Evolutionary conservation across 805 yeast genomes (phyloP), one percentile per base, ranked within the genome.

Genomic region (Suhomyces sp.): DNA sequence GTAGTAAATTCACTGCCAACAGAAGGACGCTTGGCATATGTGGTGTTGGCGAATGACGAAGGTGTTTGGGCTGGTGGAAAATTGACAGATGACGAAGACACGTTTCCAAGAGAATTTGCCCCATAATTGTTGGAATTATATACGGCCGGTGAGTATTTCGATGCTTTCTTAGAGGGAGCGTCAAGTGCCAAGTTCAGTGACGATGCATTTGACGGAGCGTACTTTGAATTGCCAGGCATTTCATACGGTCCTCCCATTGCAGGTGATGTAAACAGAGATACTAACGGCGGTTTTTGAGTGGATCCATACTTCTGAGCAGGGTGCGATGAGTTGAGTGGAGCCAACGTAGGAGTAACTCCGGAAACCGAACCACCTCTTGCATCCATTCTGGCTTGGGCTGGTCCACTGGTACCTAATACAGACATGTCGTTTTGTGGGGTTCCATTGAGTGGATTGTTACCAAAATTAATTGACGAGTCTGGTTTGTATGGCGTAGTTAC

Each of bases 121-220:
- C 37, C 27, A 21, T 41, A 51, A 17, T 17, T 37, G 41, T 35
- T 43, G 15, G 40, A 15, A 29, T 29, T 22, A 15, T 33, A 7
- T 21, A 27, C 27, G 20, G 19, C 40, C 2, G 55, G 53, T 9
- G 53, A 43, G 27, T 49, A 44, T 20, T 29, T 53, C 25, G 48
- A n/a, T 15, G 40, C 35, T 5, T 43, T 44, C 48, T 49, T 47
- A 8, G 56, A 55, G 9, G 58, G 55, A 12, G 29, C 43, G n/a
- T 31, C 45, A 40, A 35, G 25, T 15, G 43, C 44, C 39, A 59
- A 53, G 43, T 56, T 56, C 58, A 52, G 65, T 5, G 67, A 60
- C 1, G 66, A 60, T 2, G 58, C 59, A 51, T 59, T 60, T 10
- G 62, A 56, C 7, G 64, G 63, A 2, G 63, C 63, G 48, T 61